Percentiles rank a stretch among this genome's conserved stretches.
Conservation (phyloP, 179 eudicot genomes). For the Patellifolia procumbens region DNA sequence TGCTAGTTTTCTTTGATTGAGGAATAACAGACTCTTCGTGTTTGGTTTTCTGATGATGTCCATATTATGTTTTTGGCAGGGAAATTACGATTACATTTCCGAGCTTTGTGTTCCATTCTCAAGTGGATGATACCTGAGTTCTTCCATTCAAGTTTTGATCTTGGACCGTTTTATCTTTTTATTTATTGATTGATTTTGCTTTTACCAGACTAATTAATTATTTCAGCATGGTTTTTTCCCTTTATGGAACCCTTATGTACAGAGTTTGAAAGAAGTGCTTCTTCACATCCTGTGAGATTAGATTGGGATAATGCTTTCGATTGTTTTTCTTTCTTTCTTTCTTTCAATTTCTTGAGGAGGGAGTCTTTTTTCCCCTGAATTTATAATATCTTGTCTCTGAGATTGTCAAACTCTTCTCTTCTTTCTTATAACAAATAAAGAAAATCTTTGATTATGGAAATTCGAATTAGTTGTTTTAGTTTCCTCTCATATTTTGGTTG, state of each 20-base stretch:
- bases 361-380: neutral
- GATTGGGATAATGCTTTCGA: constrained; percentile 25
- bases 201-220: constrained; percentile 15
- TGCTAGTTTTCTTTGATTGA: neutral
- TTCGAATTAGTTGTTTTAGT: no score
- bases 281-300: constrained; percentile 29
- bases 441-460: no score
- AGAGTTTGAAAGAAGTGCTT: constrained; percentile 26
- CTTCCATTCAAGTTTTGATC: constrained; percentile 21
- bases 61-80: constrained; percentile 39
- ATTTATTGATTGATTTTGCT: constrained; percentile 29
- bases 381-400: neutral
- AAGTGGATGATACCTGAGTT: constrained; percentile 72
- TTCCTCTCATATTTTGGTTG: no score
- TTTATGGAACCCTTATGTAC: constrained; percentile 32
- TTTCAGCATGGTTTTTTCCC: constrained; percentile 25
- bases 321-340: neutral
- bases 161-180: constrained; percentile 12
- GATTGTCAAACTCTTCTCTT: neutral
- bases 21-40: neutral
- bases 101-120: constrained; percentile 82
- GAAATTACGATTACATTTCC: constrained; percentile 88
- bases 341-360: neutral
- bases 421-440: no score
- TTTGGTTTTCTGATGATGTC: constrained; percentile 1